A percentile compares a stretch with the other conserved stretches of the same genome.
These are phyloP conservation scores for Aurantiochytrium sp. DNA, from an alignment of 108 stramenopile species.

Conservation along the genomic window DNA sequence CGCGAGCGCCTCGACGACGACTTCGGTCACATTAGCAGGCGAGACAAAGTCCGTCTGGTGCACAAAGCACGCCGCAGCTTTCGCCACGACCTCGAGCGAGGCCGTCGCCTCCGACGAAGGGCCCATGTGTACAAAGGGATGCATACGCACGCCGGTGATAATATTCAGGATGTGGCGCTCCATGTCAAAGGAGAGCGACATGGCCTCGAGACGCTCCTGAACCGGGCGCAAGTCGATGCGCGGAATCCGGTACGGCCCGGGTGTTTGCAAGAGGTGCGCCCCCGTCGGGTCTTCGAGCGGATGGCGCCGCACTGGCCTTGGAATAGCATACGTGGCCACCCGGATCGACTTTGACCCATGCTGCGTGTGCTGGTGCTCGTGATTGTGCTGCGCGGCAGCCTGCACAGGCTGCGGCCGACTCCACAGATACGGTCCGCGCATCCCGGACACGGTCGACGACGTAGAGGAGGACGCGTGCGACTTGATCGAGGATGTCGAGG, in stretches of 20 bases:
- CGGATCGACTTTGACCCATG: too few relatives aligned
- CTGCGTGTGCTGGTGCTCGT: too few relatives aligned
- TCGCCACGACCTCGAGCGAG: not conserved
- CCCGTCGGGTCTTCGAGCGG: too few relatives aligned
- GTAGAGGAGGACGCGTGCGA: too few relatives aligned
- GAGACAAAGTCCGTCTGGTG: not conserved
- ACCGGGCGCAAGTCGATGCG: not conserved
- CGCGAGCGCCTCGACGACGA: not conserved
- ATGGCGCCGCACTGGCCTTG: too few relatives aligned
- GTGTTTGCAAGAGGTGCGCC: not conserved
- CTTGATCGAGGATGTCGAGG: too few relatives aligned
- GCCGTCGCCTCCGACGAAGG: not conserved
- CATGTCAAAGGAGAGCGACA: not conserved
- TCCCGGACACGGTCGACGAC: too few relatives aligned
- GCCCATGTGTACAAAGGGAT: not conserved
- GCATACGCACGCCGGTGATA: not conserved
- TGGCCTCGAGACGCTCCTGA: not conserved
- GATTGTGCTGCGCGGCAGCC: too few relatives aligned
- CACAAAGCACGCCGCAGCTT: not conserved
- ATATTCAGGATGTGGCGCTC: not conserved
- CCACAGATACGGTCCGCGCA: too few relatives aligned
- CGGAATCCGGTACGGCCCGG: not conserved
- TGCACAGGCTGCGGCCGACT: too few relatives aligned
- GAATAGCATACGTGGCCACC: too few relatives aligned
- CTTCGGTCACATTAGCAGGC: constrained; percentile 6